Conservation (phyloP, 768 basidiomycete genomes). For the Mycena maculata region DNA sequence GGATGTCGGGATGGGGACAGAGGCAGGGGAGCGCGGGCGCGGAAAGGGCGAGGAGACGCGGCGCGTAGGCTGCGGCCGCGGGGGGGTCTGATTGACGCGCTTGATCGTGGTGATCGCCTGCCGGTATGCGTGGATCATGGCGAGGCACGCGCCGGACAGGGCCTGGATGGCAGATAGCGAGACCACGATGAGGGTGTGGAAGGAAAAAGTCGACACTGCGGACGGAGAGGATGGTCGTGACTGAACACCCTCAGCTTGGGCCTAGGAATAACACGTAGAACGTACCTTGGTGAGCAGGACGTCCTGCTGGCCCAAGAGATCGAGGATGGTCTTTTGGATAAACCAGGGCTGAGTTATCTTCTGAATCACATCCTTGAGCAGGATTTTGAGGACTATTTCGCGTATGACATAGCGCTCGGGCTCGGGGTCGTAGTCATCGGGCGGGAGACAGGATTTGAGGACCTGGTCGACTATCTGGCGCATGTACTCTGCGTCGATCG, state of each 20-base stretch:
- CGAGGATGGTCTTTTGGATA: constrained; percentile 76
- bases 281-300: constrained; percentile 46
- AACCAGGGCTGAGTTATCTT: constrained; percentile 92
- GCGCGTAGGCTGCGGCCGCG: constrained; percentile 14
- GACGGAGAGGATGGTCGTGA: constrained; percentile 41
- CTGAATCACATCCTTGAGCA: constrained; percentile 75
- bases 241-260: constrained; percentile 35
- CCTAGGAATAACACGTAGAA: neutral
- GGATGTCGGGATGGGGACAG: constrained; percentile 15
- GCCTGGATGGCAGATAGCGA: constrained; percentile 81
- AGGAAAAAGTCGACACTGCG: constrained; percentile 47
- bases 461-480: constrained; percentile 84
- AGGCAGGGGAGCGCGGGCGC: constrained; percentile 30
- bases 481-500: constrained; percentile 79
- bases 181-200: constrained; percentile 66
- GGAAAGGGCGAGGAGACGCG: constrained; percentile 23
- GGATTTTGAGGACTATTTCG: constrained; percentile 83
- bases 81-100: constrained; percentile 63
- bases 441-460: constrained; percentile 77
- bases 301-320: constrained; percentile 65
- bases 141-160: constrained; percentile 75
- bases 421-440: constrained; percentile 82
- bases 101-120: constrained; percentile 73
- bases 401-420: constrained; percentile 85
- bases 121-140: constrained; percentile 76